Conservation (phyloP, 305 asterid genomes). For the Fraxinus baroniana region DNA sequence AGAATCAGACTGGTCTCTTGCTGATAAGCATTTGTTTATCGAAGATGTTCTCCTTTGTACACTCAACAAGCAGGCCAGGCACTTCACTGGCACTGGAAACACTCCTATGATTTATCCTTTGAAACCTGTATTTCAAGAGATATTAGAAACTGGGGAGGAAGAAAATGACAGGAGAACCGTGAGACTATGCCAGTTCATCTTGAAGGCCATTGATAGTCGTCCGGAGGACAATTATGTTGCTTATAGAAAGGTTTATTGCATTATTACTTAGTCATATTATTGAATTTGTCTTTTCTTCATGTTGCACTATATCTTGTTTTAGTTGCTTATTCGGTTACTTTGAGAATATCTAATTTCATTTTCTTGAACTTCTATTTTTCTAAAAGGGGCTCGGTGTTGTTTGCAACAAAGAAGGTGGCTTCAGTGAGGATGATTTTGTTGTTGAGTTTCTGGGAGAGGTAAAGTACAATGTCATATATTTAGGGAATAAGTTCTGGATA, state of each 20-base stretch:
- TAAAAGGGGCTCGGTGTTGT: slow-evolving; percentile 98
- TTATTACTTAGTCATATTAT: slow-evolving; percentile 4
- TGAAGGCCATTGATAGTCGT: slow-evolving; percentile 82
- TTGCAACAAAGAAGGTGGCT: slow-evolving; percentile 96
- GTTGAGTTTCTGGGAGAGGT: slow-evolving; percentile 99
- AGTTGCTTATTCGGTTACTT: slow-evolving; percentile 6
- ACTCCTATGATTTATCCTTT: slow-evolving; percentile 89
- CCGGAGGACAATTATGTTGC: slow-evolving; percentile 93
- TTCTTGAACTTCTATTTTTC: slow-evolving; percentile 24
- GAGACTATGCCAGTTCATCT: slow-evolving; percentile 64
- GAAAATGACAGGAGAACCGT: slow-evolving; percentile 60
- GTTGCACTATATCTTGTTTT: slow-evolving; percentile 9
- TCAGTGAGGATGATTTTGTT: slow-evolving; percentile 85
- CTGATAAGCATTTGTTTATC: slow-evolving; percentile 82
- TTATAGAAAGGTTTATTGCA: slow-evolving; percentile 79
- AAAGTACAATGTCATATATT: slow-evolving; percentile 10
- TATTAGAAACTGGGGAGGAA: slow-evolving; percentile 59
- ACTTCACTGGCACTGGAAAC: slow-evolving; percentile 78
- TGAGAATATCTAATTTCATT: slow-evolving; percentile 14
- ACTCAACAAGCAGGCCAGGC: slow-evolving; percentile 80
- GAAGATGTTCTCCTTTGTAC: slow-evolving; percentile 89
- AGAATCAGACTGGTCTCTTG: slow-evolving; percentile 82
- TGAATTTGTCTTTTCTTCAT: slow-evolving; percentile 4
- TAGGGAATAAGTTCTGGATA: not conserved
- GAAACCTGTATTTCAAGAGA: slow-evolving; percentile 79